Conservation (phyloP, 2,329 filamentous ascomycete species). For the Epichloe typhina region DNA sequence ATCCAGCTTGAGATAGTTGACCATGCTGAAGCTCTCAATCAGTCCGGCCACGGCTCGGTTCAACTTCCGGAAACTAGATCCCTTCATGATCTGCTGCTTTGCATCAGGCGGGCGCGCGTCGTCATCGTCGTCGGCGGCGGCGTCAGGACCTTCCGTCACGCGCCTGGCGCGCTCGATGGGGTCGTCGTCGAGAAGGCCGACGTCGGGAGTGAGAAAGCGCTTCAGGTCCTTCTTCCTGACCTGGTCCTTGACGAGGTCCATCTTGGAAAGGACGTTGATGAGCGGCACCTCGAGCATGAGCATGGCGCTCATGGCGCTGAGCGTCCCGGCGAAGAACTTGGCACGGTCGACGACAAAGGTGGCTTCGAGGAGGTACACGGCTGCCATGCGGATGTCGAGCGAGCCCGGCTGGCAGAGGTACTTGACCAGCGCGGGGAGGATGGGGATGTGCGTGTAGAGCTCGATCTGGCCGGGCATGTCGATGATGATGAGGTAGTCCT, state of each 20-base stretch:
- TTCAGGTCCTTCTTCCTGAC: conserved; percentile 79
- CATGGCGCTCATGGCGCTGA: conserved; percentile 98
- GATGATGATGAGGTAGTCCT: conserved; percentile 94
- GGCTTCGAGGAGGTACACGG: conserved; percentile 85
- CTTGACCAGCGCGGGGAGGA: conserved; percentile 72
- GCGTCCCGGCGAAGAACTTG: conserved; percentile 92
- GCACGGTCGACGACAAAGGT: conserved; percentile 92
- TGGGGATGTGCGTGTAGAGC: conserved; percentile 91
- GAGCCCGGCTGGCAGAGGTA: conserved; percentile 67
- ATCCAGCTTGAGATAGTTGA: conserved; percentile 84
- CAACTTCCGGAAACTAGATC: conserved; percentile 66
- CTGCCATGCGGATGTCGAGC: conserved; percentile 83
- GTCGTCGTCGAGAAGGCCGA: conserved; percentile 69
- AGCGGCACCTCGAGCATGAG: conserved; percentile 96
- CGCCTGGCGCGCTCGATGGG: conserved; percentile 37
- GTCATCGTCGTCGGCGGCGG: conserved; percentile 35
- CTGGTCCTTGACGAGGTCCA: conserved; percentile 90
- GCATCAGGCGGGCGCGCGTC: conserved; percentile 49
- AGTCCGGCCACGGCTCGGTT: conserved; percentile 81
- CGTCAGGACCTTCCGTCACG: conserved; percentile 23
- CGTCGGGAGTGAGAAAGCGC: conserved; percentile 79
- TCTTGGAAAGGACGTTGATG: conserved; percentile 92
- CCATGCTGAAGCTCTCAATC: conserved; percentile 97
- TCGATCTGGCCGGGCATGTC: conserved; percentile 99
- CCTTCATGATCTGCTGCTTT: conserved; percentile 61